Percentiles rank a stretch among this genome's conserved stretches.
phyloP scores from a whole-genome alignment of 257 asterid genomes.

The Solanum acaule region DNA sequence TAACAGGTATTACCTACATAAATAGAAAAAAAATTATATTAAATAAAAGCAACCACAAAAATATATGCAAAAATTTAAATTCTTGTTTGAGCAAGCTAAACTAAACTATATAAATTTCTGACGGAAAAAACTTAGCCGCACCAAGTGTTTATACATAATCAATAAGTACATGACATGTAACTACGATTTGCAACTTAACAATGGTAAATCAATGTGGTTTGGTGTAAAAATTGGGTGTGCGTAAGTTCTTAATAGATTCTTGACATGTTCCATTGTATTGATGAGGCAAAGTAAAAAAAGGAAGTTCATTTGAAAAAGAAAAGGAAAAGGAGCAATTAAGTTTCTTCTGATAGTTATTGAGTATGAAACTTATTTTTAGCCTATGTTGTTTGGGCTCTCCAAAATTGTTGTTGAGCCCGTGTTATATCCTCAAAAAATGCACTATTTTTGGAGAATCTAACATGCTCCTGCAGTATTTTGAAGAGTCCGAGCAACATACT shows the following conservation, averaged over 20 bases:
- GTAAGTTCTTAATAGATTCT: neutral
- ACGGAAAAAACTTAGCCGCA: neutral
- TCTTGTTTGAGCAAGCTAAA: neutral
- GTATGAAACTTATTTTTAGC: neutral
- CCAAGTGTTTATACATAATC: neutral
- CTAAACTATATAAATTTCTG: neutral
- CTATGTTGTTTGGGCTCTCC: neutral
- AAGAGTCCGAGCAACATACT: neutral
- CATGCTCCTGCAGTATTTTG: neutral
- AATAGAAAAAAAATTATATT: neutral
- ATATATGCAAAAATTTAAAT: neutral
- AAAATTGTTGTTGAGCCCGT: neutral
- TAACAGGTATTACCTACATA: constrained; percentile 60
- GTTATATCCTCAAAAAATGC: neutral
- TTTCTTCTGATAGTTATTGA: neutral
- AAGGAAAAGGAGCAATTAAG: neutral
- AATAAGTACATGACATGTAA: neutral
- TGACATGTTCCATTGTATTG: neutral
- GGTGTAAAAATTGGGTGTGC: neutral
- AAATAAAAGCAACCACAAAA: neutral
- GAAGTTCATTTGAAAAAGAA: neutral
- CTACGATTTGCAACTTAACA: neutral
- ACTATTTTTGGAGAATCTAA: neutral
- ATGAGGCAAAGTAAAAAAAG: neutral
- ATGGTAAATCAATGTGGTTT: neutral